Base-by-base conservation (phyloP, 2,329 filamentous ascomycete species). In the Cladosporium sp. region DNA sequence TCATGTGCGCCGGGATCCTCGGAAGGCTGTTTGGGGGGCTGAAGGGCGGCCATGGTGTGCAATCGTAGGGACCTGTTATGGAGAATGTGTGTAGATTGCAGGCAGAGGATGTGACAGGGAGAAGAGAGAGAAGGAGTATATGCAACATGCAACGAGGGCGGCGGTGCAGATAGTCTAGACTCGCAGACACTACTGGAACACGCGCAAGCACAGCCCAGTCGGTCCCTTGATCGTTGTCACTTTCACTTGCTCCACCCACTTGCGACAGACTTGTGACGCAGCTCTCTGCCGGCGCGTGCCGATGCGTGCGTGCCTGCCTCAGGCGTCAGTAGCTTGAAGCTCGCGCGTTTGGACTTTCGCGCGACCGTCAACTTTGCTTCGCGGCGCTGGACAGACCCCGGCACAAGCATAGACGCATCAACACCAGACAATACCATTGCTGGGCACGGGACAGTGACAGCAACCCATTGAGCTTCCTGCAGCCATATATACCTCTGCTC, bases 1-100 rank as follows among this genome's bases (percentile, higher is more conserved):
- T 69, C 64, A 36, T 68, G 66, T 10, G 65, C 63, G 57, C 61
- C 64, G 39, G 62, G 62, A 51, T 72, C 69, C 39, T 66, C 51
- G 37, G 66, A 66, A 56, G 65, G 61, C 62, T 68, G 66, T 17
- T 61, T 62, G 42, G 68, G 69, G 12, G 68, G 65, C 56, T 64
- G 59, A 42, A 65, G 63, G 42, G 56, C 66, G 39, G 68, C 64
- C 67, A 70, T 69, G 57, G 57, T 60, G 42, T 10, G 36, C 17
- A 49, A 25, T 22, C 2, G 49, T 37, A 32, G 19, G 22, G n/a
- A n/a, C n/a, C 3, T 17, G 15, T 45, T 10, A 7, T 10, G 12
- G 28, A 32, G 15, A 7, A 22, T 45, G 12, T 22, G n/a, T 25
- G 22, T 44, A 9, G 15, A 15, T 45, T 12, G 42, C 4, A 28